Evolutionary conservation across 306 rosid species (phyloP).

Genomic region (Hylodesmum podocarpum): DNA sequence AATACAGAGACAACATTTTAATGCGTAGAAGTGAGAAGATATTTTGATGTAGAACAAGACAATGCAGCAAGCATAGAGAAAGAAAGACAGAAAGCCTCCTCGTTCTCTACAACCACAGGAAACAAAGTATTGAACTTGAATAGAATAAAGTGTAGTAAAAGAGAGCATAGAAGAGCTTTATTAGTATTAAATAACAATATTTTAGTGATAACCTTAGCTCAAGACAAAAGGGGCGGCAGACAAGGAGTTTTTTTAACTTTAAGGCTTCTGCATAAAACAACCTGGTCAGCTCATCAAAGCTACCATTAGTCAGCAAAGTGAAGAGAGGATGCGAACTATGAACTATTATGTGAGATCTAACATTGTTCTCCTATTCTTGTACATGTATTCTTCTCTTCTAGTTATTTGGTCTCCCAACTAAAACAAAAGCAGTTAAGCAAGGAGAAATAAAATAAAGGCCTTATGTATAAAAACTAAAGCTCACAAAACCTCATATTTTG

Average conservation of each 20-base stretch:
- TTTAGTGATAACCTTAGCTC: too few relatives aligned
- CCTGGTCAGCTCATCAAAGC: too few relatives aligned
- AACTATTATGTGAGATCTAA: too few relatives aligned
- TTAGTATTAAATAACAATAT: neutral
- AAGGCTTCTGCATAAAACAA: too few relatives aligned
- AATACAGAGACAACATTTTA: conserved; percentile 49
- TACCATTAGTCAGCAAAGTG: too few relatives aligned
- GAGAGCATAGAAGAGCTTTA: too few relatives aligned
- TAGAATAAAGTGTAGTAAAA: conserved; percentile 36
- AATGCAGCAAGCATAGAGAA: conserved; percentile 71
- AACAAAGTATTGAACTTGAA: conserved; percentile 29
- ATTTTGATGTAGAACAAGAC: conserved; percentile 83
- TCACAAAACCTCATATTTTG: conserved; percentile 30
- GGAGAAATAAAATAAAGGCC: conserved; percentile 46
- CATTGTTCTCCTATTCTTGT: neutral
- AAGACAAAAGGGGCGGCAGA: too few relatives aligned
- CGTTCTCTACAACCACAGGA: conserved; percentile 74
- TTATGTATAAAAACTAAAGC: conserved; percentile 35
- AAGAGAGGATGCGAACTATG: too few relatives aligned
- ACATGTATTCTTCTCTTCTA: conserved; percentile 38
- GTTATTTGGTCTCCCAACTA: conserved; percentile 61
- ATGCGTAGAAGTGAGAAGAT: conserved; percentile 88
- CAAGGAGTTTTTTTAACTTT: neutral
- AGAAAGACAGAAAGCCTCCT: conserved; percentile 49
- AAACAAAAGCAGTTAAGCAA: conserved; percentile 76